Evolutionary conservation across 495 filamentous ascomycete genomes (phyloP).

Genomic region (Collariella sp.): DNA sequence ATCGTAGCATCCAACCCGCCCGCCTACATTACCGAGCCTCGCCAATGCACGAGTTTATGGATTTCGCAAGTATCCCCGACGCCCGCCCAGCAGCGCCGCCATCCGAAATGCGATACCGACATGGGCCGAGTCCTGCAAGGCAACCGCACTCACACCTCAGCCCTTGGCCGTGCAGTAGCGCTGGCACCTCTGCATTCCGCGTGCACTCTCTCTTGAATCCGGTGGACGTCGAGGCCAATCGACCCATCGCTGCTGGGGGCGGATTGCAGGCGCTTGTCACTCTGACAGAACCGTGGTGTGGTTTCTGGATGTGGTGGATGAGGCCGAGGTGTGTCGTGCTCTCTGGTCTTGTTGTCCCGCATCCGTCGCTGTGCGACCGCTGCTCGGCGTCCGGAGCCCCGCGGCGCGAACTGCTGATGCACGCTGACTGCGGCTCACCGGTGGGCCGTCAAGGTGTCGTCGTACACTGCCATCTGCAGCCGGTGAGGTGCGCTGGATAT

Average conservation of each 20-base stretch:
- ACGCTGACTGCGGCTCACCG: conserved; percentile 4
- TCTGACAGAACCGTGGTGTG: background rate
- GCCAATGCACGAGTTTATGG: background rate
- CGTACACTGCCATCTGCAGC: conserved; percentile 7
- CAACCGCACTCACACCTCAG: background rate
- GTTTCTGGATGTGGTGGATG: background rate
- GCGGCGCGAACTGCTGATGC: background rate
- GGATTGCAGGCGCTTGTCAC: background rate
- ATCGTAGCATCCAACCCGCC: background rate
- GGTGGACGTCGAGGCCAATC: background rate
- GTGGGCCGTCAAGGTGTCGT: background rate
- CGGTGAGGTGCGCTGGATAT: conserved; percentile 1
- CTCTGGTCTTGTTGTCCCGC: background rate
- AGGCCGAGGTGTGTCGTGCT: background rate
- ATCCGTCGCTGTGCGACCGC: background rate
- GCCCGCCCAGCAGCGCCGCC: background rate
- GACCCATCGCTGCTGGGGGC: background rate
- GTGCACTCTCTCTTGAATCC: background rate
- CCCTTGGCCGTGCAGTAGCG: conserved; percentile 2
- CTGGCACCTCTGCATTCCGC: background rate
- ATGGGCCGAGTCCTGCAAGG: conserved; percentile 2
- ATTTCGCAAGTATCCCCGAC: conserved; percentile 1
- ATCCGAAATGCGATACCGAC: conserved; percentile 2
- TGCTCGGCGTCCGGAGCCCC: background rate
- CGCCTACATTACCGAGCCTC: background rate